phyloP scores from a whole-genome alignment of 108 stramenopile genomes.

The Fistulifera solaris region DNA sequence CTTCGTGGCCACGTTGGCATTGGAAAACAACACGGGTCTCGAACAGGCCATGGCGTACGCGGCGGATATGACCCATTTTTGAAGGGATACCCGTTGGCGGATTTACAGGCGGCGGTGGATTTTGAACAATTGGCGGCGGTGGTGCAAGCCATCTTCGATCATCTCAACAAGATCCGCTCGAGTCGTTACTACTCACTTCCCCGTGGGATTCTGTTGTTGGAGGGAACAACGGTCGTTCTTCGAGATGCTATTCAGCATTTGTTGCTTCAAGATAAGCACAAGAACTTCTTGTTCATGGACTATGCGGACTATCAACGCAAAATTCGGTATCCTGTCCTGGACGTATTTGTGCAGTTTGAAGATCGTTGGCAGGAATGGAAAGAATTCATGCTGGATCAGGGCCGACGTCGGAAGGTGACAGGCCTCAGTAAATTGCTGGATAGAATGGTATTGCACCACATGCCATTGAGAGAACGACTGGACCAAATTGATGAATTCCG shows the following conservation, averaged over 20 bases:
- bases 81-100: slow-evolving; percentile 63
- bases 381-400: slow-evolving; percentile 71
- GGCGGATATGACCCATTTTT: slow-evolving; percentile 76
- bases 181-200: slow-evolving; percentile 80
- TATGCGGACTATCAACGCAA: slow-evolving; percentile 59
- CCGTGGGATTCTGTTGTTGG: slow-evolving; percentile 65
- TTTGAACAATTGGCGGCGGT: slow-evolving; percentile 45
- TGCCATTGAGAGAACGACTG: slow-evolving; percentile 51
- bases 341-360: slow-evolving; percentile 72
- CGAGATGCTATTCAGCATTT: slow-evolving; percentile 20
- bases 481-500: slow-evolving; percentile 69
- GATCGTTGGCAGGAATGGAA: slow-evolving; percentile 51
- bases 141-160: slow-evolving; percentile 62
- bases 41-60: slow-evolving; percentile 56
- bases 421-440: slow-evolving; percentile 68
- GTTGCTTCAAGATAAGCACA: slow-evolving; percentile 33
- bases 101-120: slow-evolving; percentile 66
- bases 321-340: slow-evolving; percentile 54
- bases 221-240: slow-evolving; percentile 76
- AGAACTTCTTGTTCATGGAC: slow-evolving; percentile 48
- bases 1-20: slow-evolving; percentile 84
- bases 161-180: slow-evolving; percentile 76
- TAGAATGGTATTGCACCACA: slow-evolving; percentile 62
- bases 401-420: slow-evolving; percentile 43
- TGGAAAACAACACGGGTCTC: slow-evolving; percentile 86